Evolutionary conservation across 768 basidiomycete genomes (phyloP).

Genomic region (Saitozyma podzolica): DNA sequence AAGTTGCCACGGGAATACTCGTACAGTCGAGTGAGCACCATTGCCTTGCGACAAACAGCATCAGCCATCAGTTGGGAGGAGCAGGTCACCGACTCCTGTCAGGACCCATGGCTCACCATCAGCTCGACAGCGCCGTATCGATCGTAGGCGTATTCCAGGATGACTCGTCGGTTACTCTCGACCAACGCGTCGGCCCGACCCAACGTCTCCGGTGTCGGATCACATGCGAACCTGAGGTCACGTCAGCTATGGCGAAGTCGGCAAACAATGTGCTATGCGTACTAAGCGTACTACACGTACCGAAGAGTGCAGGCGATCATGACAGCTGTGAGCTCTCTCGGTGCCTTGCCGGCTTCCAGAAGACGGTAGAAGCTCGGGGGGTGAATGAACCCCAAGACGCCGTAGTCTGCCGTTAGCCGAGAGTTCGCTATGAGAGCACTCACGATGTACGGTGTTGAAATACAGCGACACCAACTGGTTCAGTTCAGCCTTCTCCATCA

Average conservation of each 20-base stretch:
- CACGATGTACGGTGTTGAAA: too few relatives aligned
- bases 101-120: conserved; percentile 2
- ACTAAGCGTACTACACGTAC: conserved; percentile 14
- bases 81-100: too few relatives aligned
- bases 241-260: too few relatives aligned
- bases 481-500: too few relatives aligned
- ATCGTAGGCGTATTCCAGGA: background rate
- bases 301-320: conserved; percentile 23
- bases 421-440: too few relatives aligned
- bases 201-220: background rate
- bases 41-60: background rate
- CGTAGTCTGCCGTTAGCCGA: too few relatives aligned
- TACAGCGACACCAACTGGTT: too few relatives aligned
- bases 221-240: conserved; percentile 10
- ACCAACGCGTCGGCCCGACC: background rate
- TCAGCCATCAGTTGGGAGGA: background rate
- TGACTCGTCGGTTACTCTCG: background rate
- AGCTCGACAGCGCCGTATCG: conserved; percentile 23
- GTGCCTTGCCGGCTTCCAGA: conserved; percentile 14
- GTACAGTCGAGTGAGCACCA: background rate
- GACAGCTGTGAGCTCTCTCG: conserved; percentile 11
- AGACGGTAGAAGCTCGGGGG: too few relatives aligned
- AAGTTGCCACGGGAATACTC: conserved; percentile 16
- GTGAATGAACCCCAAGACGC: too few relatives aligned
- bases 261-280: too few relatives aligned